Conservation (phyloP, 208 protist genomes). For the Entamoeba moshkovskii region DNA sequence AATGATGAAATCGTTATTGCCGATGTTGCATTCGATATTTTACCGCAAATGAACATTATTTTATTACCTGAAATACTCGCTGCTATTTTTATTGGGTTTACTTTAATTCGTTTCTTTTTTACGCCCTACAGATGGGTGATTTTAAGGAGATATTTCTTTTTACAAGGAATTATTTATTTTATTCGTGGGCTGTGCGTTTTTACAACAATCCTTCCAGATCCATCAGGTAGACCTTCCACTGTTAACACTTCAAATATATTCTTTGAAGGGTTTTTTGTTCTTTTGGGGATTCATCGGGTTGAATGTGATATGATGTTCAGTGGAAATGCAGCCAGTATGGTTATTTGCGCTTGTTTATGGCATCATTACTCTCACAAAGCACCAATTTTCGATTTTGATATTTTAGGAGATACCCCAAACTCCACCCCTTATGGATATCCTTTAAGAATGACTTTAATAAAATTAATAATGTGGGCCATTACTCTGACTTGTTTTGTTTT, state of each 20-base stretch:
- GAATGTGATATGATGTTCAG: background rate
- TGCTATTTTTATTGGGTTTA: background rate
- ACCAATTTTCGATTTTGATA: background rate
- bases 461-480: background rate
- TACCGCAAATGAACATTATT: background rate
- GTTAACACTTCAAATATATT: background rate
- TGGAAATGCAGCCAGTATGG: background rate
- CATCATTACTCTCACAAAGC: background rate
- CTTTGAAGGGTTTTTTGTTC: background rate
- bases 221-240: background rate
- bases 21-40: background rate
- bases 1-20: background rate
- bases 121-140: background rate
- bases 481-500: background rate
- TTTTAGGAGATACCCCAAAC: background rate
- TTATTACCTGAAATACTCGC: background rate
- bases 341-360: background rate
- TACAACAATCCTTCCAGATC: background rate
- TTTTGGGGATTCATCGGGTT: background rate
- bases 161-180: background rate
- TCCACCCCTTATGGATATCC: background rate
- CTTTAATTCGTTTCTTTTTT: background rate
- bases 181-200: background rate
- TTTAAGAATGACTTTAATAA: background rate
- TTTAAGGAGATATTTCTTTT: background rate